These are phyloP conservation scores for Yamadazyma philogaea DNA, from an alignment of 805 yeast species.

Conservation along the genomic window DNA sequence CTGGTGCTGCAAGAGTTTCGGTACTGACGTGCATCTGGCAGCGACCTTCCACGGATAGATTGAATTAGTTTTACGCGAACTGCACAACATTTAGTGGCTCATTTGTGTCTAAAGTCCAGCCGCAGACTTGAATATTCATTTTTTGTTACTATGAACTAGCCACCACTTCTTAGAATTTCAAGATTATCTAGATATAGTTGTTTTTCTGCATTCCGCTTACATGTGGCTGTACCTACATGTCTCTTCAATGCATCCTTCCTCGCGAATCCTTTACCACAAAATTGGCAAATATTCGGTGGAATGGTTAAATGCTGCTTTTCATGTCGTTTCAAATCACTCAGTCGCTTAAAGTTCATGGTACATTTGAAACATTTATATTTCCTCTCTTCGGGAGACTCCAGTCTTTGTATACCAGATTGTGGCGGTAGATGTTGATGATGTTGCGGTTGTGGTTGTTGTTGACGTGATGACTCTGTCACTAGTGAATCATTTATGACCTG, in stretches of 20 bases:
- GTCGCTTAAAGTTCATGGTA: constrained; percentile 59
- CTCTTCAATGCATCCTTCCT: constrained; percentile 78
- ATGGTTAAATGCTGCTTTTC: constrained; percentile 70
- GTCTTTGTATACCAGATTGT: too few relatives aligned
- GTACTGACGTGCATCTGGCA: neutral
- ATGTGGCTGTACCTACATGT: constrained; percentile 70
- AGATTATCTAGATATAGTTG: constrained; percentile 34
- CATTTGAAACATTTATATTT: constrained; percentile 61
- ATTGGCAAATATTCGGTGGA: constrained; percentile 70
- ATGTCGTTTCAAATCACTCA: constrained; percentile 70
- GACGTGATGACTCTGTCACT: neutral
- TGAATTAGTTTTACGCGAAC: neutral
- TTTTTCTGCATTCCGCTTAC: constrained; percentile 67
- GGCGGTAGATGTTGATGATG: neutral
- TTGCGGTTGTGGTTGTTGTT: neutral
- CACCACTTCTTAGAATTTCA: neutral
- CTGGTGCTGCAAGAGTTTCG: too few relatives aligned
- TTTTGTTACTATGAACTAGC: neutral
- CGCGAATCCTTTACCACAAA: constrained; percentile 81
- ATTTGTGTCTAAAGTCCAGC: neutral
- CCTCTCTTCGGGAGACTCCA: constrained; percentile 18
- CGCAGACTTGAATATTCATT: neutral
- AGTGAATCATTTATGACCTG: neutral
- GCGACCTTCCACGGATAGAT: neutral
- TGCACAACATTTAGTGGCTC: neutral